Conservation (phyloP, 257 asterid species). For the Solanum chilense region DNA sequence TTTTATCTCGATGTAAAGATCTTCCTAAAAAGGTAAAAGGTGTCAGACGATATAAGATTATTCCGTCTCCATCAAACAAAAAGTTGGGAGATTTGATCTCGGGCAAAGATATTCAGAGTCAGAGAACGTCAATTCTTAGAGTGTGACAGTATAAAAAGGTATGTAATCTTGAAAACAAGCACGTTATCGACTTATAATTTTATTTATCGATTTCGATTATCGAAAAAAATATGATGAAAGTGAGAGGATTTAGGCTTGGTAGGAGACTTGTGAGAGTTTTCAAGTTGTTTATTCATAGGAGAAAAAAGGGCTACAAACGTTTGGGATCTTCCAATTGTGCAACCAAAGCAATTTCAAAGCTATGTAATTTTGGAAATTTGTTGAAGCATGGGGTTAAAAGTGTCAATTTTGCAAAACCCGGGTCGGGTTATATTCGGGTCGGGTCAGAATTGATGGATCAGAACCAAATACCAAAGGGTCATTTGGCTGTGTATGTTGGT, state of each 20-base stretch:
- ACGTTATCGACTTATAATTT: neutral
- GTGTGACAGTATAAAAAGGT: too few species aligned
- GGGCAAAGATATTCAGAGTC: too few species aligned
- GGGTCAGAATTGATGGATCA: slow-evolving; percentile 10
- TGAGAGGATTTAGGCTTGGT: slow-evolving; percentile 37
- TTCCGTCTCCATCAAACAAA: too few species aligned
- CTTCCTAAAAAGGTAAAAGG: neutral
- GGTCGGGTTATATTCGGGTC: slow-evolving; percentile 24
- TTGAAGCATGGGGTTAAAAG: slow-evolving; percentile 12
- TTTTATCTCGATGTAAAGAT: neutral
- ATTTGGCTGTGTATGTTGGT: slow-evolving; percentile 60
- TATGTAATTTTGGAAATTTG: slow-evolving; percentile 26
- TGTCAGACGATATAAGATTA: too few species aligned
- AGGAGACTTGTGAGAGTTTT: slow-evolving; percentile 24
- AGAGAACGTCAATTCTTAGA: too few species aligned
- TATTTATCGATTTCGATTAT: neutral
- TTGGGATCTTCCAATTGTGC: slow-evolving; percentile 5
- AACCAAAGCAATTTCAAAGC: slow-evolving; percentile 16
- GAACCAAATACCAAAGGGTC: slow-evolving; percentile 39
- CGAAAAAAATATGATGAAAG: slow-evolving; percentile 8
- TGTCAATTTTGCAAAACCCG: neutral
- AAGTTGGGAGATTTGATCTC: neutral
- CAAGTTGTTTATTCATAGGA: slow-evolving; percentile 25
- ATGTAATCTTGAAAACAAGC: neutral
- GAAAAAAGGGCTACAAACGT: slow-evolving; percentile 2